These are phyloP conservation scores for Hemerocallis citrina DNA, from an alignment of 106 monocot species.

Conservation along the genomic window DNA sequence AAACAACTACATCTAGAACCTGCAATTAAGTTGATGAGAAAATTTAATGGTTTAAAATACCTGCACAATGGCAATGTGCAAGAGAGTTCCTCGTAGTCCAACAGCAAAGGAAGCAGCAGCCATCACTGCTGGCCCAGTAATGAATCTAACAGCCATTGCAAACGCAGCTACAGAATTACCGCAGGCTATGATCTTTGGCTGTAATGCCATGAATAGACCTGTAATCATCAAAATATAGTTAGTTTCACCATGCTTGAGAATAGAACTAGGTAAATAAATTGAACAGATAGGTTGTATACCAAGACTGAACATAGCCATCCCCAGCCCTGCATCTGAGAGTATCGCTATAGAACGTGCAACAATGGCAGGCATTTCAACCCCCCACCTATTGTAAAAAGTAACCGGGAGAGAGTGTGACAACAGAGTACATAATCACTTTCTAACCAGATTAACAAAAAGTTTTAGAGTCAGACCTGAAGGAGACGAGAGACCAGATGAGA, in stretches of 20 bases:
- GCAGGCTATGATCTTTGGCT: constrained; percentile 26
- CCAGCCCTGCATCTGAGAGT: constrained; percentile 51
- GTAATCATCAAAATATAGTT: background rate
- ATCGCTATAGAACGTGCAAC: constrained; percentile 28
- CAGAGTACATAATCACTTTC: background rate
- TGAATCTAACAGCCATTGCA: constrained; percentile 20
- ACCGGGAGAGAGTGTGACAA: too few species aligned
- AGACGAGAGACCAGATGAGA: constrained; percentile 42
- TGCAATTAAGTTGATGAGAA: too few species aligned
- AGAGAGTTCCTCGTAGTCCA: constrained; percentile 16
- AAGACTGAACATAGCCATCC: constrained; percentile 61
- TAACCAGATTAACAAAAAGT: background rate
- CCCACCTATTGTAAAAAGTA: constrained; percentile 24
- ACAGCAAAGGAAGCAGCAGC: constrained; percentile 19
- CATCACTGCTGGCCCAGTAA: constrained; percentile 21
- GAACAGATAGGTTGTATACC: constrained; percentile 11
- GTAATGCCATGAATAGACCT: constrained; percentile 27
- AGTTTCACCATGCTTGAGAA: too few species aligned
- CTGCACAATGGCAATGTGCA: constrained; percentile 23
- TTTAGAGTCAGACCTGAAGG: constrained; percentile 26
- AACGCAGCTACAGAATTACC: constrained; percentile 15
- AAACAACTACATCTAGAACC: too few species aligned
- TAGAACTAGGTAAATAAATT: too few species aligned
- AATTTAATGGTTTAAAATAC: too few species aligned
- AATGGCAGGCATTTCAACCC: constrained; percentile 30